These are phyloP conservation scores for Kregervanrija delftensis DNA, from an alignment of 805 yeast species.

Conservation along the genomic window DNA sequence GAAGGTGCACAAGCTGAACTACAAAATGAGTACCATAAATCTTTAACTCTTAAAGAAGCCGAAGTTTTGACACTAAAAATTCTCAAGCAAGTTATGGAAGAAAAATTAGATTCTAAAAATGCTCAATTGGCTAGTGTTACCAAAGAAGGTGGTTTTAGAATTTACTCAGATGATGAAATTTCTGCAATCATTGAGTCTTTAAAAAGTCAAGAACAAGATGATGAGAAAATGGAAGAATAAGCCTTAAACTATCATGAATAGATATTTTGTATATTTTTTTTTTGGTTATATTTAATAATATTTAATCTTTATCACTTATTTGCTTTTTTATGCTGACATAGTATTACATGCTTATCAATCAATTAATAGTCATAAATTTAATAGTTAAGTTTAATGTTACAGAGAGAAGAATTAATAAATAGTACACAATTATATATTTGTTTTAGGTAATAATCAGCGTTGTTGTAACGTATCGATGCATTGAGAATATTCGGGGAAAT, in stretches of 20 bases:
- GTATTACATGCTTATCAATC: background rate
- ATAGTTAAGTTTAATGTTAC: too few species aligned
- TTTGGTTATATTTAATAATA: background rate
- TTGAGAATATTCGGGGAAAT: slow-evolving; percentile 87
- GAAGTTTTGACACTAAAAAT: slow-evolving; percentile 83
- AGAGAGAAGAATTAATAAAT: too few species aligned
- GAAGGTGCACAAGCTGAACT: slow-evolving; percentile 99
- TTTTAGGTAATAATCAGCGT: background rate
- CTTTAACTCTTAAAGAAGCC: slow-evolving; percentile 87
- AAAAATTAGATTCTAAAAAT: slow-evolving; percentile 88
- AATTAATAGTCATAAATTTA: background rate
- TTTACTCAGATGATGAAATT: slow-evolving; percentile 78
- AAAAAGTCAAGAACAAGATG: slow-evolving; percentile 61
- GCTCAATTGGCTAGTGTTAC: slow-evolving; percentile 95
- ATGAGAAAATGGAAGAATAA: slow-evolving; percentile 13
- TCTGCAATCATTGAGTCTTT: slow-evolving; percentile 71
- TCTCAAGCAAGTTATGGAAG: slow-evolving; percentile 98
- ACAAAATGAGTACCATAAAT: slow-evolving; percentile 92
- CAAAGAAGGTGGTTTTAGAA: slow-evolving; percentile 73
- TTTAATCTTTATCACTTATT: background rate
- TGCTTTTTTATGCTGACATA: background rate
- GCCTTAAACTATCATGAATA: background rate
- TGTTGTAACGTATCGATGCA: slow-evolving; percentile 47
- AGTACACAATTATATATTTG: too few species aligned
- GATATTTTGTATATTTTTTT: background rate